phyloP scores from a whole-genome alignment of 306 rosid species.

The Abrus precatorius region DNA sequence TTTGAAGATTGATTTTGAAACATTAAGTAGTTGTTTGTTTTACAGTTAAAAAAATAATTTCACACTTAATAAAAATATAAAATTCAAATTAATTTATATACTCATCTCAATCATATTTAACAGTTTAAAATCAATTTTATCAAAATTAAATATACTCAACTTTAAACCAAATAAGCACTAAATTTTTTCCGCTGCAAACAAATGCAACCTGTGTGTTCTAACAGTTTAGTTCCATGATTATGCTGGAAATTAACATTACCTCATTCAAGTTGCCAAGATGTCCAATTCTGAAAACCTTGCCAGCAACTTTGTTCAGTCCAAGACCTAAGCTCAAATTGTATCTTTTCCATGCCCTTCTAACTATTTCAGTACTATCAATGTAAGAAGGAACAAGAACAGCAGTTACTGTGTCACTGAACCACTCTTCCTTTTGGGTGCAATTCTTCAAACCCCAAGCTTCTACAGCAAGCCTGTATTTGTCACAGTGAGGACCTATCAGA shows the following conservation, averaged over 20 bases:
- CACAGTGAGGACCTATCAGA: slow-evolving; percentile 36
- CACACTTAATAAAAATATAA: too few species aligned
- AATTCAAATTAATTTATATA: too few species aligned
- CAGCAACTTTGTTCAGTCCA: slow-evolving; percentile 96
- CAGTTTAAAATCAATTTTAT: too few species aligned
- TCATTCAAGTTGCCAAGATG: slow-evolving; percentile 95
- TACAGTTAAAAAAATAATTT: too few species aligned
- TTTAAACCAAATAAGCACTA: too few species aligned
- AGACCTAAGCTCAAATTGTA: slow-evolving; percentile 97
- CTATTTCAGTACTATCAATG: slow-evolving; percentile 88
- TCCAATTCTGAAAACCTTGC: slow-evolving; percentile 98
- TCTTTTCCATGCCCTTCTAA: slow-evolving; percentile 90
- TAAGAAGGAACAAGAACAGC: slow-evolving; percentile 92
- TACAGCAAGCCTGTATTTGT: slow-evolving; percentile 83
- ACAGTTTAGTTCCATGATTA: slow-evolving; percentile 11
- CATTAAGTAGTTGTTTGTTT: too few species aligned
- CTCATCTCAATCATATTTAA: too few species aligned
- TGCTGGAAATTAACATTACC: slow-evolving; percentile 58
- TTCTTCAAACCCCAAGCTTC: slow-evolving; percentile 99
- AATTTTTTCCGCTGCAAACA: not conserved
- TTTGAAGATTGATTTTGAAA: too few species aligned
- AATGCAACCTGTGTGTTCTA: not conserved
- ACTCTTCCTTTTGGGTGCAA: slow-evolving; percentile 95
- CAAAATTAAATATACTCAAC: too few species aligned
- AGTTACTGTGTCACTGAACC: slow-evolving; percentile 95